Conservation (phyloP, 805 yeast genomes). For the Schizosaccharomyces cryophilus region DNA sequence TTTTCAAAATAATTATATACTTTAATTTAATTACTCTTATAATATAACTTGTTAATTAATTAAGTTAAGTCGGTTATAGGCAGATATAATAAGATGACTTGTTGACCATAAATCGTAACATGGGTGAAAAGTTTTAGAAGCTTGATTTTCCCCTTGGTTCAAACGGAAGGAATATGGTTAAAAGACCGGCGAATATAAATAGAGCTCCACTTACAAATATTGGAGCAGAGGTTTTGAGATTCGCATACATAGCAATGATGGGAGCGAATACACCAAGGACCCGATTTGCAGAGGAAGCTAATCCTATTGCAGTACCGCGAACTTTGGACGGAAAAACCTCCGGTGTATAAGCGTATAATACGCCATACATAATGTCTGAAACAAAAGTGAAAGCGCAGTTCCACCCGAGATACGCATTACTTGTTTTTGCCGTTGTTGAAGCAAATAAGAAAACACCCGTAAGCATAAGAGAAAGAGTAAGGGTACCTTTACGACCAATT, state of each 20-base stretch:
- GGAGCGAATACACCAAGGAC: constrained; percentile 25
- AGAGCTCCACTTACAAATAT: constrained; percentile 25
- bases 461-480: constrained; percentile 26
- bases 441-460: constrained; percentile 36
- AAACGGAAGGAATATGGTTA: constrained; percentile 24
- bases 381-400: neutral
- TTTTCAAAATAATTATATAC: too few relatives aligned
- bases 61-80: too few relatives aligned
- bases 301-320: constrained; percentile 24
- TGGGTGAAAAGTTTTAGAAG: neutral
- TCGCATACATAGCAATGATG: constrained; percentile 23
- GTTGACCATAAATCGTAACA: too few relatives aligned
- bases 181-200: constrained; percentile 21
- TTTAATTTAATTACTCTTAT: too few relatives aligned
- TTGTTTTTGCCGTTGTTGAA: constrained; percentile 35
- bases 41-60: too few relatives aligned
- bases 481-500: constrained; percentile 33
- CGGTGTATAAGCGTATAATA: constrained; percentile 26
- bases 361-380: constrained; percentile 16
- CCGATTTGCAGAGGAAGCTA: constrained; percentile 24
- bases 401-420: constrained; percentile 25
- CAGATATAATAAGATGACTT: too few relatives aligned
- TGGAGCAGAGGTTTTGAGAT: constrained; percentile 24
- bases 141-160: constrained; percentile 15
- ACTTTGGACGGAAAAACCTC: constrained; percentile 19